Evolutionary conservation across 345 rosid genomes (phyloP), one percentile per base, ranked within the genome.

Genomic region (Acer campestre): DNA sequence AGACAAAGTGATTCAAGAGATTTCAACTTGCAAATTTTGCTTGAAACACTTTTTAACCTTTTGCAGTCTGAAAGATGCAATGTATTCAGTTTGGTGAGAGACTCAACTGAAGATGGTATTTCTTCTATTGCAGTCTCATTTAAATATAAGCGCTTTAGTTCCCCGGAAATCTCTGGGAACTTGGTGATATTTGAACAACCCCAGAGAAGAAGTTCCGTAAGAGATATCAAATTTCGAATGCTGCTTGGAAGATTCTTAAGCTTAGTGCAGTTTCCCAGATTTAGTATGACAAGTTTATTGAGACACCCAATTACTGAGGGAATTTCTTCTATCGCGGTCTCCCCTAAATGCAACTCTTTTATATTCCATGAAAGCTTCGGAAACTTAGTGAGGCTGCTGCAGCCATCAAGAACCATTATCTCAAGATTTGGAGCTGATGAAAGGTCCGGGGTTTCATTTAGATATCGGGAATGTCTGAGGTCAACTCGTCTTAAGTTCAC

Each of bases 31-130:
- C 20, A 56, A 49, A 74, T 48, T 25, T 40, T 49, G 42, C 77
- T 74, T 27, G 70, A 46, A 18, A 74, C 46, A 63, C 49, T 29
- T 46, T 25, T 64, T 46, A 74, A 25, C 44, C 48, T 64, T 42
- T 48, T 76, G 80, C 85, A 79, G 38, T 70, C 48, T 49, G 2
- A 18, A 42, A 82, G 71, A 56, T 63, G 46, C 63, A 78, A 46
- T 9, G 11, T 22, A 0, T 22, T 27, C 46, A 78, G 80, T 31
- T 31, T 3, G 48, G 51, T 22, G 12, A 62, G 51, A n/a, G 20
- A 16, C 46, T n/a, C 42, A 66, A 79, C 62, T n/a, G 77, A 73
- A 38, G 56, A 73, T 29, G 77, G 73, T n/a, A 78, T 17, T 73
- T 71, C 66, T 55, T 65, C 29, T 46, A 73, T 72, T 7, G 53